Evolutionary conservation across 306 rosid species (phyloP).

Genomic region (Lithocarpus polystachyus): DNA sequence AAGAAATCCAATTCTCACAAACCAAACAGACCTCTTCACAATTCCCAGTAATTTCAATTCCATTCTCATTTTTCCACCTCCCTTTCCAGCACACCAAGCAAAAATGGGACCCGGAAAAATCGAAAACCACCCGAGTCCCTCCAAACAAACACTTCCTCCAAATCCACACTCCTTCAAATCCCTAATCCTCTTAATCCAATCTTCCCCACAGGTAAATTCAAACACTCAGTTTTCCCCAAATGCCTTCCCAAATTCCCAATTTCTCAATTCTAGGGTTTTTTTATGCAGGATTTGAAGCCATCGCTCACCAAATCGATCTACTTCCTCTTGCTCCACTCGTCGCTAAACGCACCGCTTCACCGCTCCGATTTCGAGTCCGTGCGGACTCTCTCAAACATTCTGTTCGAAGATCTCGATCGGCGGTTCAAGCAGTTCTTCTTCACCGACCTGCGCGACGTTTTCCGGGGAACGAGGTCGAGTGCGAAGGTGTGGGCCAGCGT

Average conservation of each 20-base stretch:
- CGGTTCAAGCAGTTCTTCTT: conserved; percentile 37
- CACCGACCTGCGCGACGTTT: conserved; percentile 21
- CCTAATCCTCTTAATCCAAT: conserved; percentile 29
- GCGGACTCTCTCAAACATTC: conserved; percentile 30
- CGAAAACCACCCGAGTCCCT: background rate
- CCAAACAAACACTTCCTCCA: background rate
- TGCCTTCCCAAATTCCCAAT: background rate
- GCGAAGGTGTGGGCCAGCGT: conserved; percentile 32
- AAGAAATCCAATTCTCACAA: background rate
- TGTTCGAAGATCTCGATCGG: conserved; percentile 43
- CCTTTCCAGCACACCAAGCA: background rate
- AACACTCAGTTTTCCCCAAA: background rate
- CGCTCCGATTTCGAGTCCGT: conserved; percentile 17
- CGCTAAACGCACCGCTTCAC: conserved; percentile 8
- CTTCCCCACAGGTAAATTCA: conserved; percentile 18
- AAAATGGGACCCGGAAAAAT: conserved; percentile 8
- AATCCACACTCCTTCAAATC: conserved; percentile 11
- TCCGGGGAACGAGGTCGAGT: conserved; percentile 2
- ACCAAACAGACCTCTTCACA: background rate
- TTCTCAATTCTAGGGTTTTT: background rate
- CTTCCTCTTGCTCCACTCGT: conserved; percentile 20
- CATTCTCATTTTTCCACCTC: too few species aligned
- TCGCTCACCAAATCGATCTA: conserved; percentile 12
- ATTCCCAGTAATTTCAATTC: too few species aligned
- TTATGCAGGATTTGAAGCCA: conserved; percentile 24